A percentile compares a stretch with the other conserved stretches of the same genome.
phyloP scores from a whole-genome alignment of 495 filamentous ascomycete species.

The Penicillium bialowiezense region DNA sequence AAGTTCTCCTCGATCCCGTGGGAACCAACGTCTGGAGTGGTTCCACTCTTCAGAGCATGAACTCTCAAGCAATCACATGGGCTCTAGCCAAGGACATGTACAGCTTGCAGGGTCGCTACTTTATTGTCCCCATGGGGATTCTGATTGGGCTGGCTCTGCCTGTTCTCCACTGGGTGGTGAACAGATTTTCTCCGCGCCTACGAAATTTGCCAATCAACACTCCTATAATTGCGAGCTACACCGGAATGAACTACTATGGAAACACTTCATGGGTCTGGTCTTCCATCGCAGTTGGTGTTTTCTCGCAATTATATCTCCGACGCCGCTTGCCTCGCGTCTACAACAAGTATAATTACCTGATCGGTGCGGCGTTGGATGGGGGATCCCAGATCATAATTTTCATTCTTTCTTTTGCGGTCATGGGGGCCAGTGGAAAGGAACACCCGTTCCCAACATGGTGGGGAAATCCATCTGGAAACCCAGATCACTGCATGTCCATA shows the following conservation, averaged over 20 bases:
- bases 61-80: conserved; percentile 39
- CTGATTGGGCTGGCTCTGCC: conserved; percentile 37
- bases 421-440: conserved; percentile 39
- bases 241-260: too few relatives aligned
- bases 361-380: conserved; percentile 54
- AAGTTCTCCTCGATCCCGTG: conserved; percentile 31
- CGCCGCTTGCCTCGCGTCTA: conserved; percentile 45
- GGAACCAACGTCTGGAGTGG: conserved; percentile 46
- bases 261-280: too few relatives aligned
- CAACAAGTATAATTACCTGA: conserved; percentile 56
- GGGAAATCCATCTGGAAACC: conserved; percentile 37
- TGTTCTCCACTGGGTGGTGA: conserved; percentile 34
- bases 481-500: conserved; percentile 7
- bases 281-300: too few relatives aligned
- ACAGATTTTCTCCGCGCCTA: conserved; percentile 17
- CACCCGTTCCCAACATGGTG: conserved; percentile 42
- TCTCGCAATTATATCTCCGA: conserved; percentile 47
- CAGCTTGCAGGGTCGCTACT: conserved; percentile 21
- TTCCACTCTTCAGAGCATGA: conserved; percentile 33
- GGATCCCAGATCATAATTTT: conserved; percentile 51
- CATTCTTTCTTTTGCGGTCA: conserved; percentile 55
- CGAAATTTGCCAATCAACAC: conserved; percentile 30
- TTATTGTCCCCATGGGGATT: conserved; percentile 44
- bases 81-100: conserved; percentile 40
- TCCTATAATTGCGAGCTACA: conserved; percentile 20